These are phyloP conservation scores for Tephrocybe sp. DNA, from an alignment of 768 basidiomycete species.

Conservation along the genomic window DNA sequence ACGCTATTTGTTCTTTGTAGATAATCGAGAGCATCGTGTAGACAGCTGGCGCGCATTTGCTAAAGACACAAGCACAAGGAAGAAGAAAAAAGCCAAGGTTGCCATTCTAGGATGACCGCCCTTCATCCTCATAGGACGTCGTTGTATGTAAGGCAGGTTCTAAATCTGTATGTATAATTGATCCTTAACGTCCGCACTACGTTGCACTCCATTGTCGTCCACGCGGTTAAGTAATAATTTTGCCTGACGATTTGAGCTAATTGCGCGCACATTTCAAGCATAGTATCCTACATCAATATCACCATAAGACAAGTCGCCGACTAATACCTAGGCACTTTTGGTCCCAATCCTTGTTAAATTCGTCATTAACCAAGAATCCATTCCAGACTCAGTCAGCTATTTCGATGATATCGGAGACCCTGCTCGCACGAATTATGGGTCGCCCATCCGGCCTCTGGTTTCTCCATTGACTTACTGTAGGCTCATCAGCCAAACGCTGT, in stretches of 20 bases:
- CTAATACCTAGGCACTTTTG: neutral
- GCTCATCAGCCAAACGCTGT: conserved; percentile 28
- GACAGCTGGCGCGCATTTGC: conserved; percentile 81
- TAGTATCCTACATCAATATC: conserved; percentile 1
- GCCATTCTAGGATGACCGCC: conserved; percentile 57
- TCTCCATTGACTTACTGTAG: neutral
- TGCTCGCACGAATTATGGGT: conserved; percentile 16
- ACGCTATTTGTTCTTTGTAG: conserved; percentile 29
- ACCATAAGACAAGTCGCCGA: neutral
- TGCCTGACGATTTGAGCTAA: conserved; percentile 8
- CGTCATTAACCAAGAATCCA: no score
- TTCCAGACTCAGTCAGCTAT: conserved; percentile 34
- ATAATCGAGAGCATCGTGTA: conserved; percentile 76
- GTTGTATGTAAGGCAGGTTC: conserved; percentile 22
- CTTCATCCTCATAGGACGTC: conserved; percentile 11
- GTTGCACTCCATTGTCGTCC: conserved; percentile 10
- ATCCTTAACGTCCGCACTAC: conserved; percentile 9
- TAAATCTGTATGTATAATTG: conserved; percentile 18
- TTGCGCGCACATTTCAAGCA: conserved; percentile 9
- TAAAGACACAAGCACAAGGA: conserved; percentile 62
- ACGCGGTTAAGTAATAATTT: conserved; percentile 13
- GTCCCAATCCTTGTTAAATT: no score
- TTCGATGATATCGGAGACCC: conserved; percentile 8
- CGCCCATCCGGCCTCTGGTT: conserved; percentile 11
- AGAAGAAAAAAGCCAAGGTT: conserved; percentile 80